Conservation (phyloP, 2,329 filamentous ascomycete genomes). For the Fusarium nodosum region DNA sequence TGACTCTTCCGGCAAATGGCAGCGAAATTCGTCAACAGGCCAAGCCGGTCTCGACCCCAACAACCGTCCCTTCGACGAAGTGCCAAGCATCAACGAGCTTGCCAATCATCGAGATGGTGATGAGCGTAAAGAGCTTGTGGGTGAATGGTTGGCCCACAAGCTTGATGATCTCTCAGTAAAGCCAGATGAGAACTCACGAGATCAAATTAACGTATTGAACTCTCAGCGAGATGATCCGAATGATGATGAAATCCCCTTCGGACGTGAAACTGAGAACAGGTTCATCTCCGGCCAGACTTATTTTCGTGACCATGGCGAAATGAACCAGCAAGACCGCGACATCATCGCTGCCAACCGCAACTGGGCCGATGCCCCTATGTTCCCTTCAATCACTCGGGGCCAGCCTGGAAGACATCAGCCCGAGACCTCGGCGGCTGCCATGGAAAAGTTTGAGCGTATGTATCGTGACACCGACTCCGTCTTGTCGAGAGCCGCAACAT, state of each 20-base stretch:
- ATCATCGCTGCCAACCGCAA: slow-evolving; percentile 63
- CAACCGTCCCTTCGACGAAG: slow-evolving; percentile 59
- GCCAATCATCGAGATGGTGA: slow-evolving; percentile 57
- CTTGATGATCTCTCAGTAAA: slow-evolving; percentile 48
- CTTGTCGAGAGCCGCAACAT: slow-evolving; percentile 74
- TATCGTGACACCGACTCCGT: slow-evolving; percentile 70
- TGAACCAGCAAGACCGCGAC: slow-evolving; percentile 63
- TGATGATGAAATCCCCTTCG: slow-evolving; percentile 60
- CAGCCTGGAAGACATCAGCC: slow-evolving; percentile 59
- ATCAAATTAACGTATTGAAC: slow-evolving; percentile 45
- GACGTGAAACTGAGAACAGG: slow-evolving; percentile 64
- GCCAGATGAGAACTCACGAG: slow-evolving; percentile 45
- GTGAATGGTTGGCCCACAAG: slow-evolving; percentile 62
- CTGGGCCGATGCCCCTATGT: slow-evolving; percentile 64
- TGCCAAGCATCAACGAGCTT: slow-evolving; percentile 65
- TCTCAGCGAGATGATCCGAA: slow-evolving; percentile 49
- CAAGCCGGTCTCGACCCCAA: slow-evolving; percentile 64
- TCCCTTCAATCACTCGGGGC: slow-evolving; percentile 60
- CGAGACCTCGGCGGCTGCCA: slow-evolving; percentile 66
- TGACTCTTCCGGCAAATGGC: slow-evolving; percentile 60
- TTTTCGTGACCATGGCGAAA: slow-evolving; percentile 57
- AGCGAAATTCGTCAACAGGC: slow-evolving; percentile 56
- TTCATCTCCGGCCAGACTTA: slow-evolving; percentile 65
- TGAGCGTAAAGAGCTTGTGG: slow-evolving; percentile 65
- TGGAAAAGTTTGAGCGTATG: slow-evolving; percentile 65